Evolutionary conservation across 2,329 filamentous ascomycete genomes (phyloP), one percentile per base, ranked within the genome.

Genomic region (Annulohypoxylon truncatum): DNA sequence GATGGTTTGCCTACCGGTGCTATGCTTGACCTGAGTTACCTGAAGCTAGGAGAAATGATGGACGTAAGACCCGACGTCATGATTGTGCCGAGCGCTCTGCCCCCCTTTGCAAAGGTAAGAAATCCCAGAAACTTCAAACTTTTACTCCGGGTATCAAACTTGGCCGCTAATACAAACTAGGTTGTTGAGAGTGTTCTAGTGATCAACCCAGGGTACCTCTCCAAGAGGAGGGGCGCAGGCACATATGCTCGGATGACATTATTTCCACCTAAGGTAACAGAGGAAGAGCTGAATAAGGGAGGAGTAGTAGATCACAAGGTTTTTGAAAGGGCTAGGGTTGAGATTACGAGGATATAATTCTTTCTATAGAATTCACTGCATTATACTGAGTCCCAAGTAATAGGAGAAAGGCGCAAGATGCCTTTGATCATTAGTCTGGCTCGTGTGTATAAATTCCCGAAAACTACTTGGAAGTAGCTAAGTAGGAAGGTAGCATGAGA

Each of bases 11-110:
- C 87, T 3, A 89, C 91, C 0, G 94, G 94, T 0, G 89, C 93
- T 0, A 90, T 91, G 83, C 77, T 98, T 54, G 96, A 99, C 78
- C 81, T 92, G 18, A 90, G 90, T 68, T 97, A 96, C 79, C 77
- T 96, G 71, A 95, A 96, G 80, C 81, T 98, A 15, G 94, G 93
- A 15, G 96, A 98, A 79, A 97, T 97, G 89, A 86, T 96, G 74
- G 92, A 91, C 68, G 91, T 94, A 2, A 84, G 90, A 55, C 96
- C 94, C 0, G 96, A 99, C 79, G 85, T 98, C 35, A 80, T 98
- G 74, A 83, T 98, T 50, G 83, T 92, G 48, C 95, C 96, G 1
- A 97, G 93, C 74, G 86, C 91, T 48, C 79, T 98, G 71, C 92
- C 92, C 22, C 91, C 94, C 2, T 97, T 96, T 83, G 92, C 93